A percentile compares a stretch with the other conserved stretches of the same genome.
Conservation (phyloP, 805 yeast species). For the Vanderwaltozyma polyspora region DNA sequence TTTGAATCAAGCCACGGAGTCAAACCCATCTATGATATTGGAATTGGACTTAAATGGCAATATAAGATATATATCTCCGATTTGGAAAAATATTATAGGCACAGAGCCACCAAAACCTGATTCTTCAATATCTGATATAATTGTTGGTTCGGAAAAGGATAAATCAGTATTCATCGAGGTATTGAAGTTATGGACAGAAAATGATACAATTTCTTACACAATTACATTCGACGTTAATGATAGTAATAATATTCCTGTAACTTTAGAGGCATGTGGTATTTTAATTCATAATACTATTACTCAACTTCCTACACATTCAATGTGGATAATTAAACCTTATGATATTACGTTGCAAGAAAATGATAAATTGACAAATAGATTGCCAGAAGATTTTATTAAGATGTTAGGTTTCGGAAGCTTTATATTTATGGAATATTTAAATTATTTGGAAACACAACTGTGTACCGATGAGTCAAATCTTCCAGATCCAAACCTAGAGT, state of each 20-base stretch:
- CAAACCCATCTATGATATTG: conserved; percentile 65
- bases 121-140: conserved; percentile 46
- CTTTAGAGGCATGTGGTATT: conserved; percentile 90
- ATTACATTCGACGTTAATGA: conserved; percentile 48
- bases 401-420: conserved; percentile 84
- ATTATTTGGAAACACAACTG: conserved; percentile 51
- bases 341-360: conserved; percentile 28
- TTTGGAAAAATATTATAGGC: conserved; percentile 75
- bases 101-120: conserved; percentile 27
- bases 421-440: conserved; percentile 63
- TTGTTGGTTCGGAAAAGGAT: conserved; percentile 56
- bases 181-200: conserved; percentile 53
- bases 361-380: conserved; percentile 5
- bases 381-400: conserved; percentile 61
- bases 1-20: conserved; percentile 50
- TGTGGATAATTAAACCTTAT: conserved; percentile 81
- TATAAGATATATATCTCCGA: conserved; percentile 59
- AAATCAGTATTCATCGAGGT: conserved; percentile 59
- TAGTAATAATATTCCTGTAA: conserved; percentile 44
- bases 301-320: conserved; percentile 61
- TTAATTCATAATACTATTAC: conserved; percentile 53
- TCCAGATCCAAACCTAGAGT: conserved; percentile 70
- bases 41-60: conserved; percentile 75
- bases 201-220: conserved; percentile 60
- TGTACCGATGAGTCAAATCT: conserved; percentile 50